Percentiles rank a stretch among this genome's conserved stretches.
These are phyloP conservation scores for barley (Hordeum vulgare) DNA, from an alignment of 176 grass and related monocot species.

Conservation along the genomic window DNA sequence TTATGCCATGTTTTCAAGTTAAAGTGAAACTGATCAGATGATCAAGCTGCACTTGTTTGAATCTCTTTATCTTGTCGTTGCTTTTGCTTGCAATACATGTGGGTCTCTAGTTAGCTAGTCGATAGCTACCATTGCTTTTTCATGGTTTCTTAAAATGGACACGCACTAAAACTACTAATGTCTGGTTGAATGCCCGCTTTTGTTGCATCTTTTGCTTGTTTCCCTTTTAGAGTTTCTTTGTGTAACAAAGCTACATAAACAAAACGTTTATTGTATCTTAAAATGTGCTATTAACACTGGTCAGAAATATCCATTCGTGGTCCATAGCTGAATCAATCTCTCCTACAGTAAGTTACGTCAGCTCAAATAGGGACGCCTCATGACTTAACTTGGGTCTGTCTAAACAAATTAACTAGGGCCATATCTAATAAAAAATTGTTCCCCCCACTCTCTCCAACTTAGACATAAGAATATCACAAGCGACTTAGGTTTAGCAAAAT, in stretches of 20 bases:
- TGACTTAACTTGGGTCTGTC: neutral
- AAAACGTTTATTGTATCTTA: neutral
- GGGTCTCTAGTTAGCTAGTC: conserved; percentile 2
- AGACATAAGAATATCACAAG: neutral
- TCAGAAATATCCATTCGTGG: neutral
- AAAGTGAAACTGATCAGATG: conserved; percentile 15
- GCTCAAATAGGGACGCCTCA: neutral
- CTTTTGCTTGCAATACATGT: conserved; percentile 32
- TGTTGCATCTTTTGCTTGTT: neutral
- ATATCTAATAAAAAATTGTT: neutral
- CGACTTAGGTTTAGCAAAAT: too few species aligned
- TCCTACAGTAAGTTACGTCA: neutral
- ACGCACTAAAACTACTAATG: neutral
- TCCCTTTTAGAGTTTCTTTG: neutral
- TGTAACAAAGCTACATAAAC: neutral
- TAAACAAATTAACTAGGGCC: neutral
- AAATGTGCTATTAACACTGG: neutral
- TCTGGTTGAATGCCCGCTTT: neutral
- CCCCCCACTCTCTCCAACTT: too few species aligned
- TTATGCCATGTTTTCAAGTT: conserved; percentile 18
- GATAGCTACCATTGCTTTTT: conserved; percentile 3
- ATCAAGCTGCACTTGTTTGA: conserved; percentile 32
- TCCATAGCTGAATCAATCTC: neutral
- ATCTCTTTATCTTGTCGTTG: conserved; percentile 1
- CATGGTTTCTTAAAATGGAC: conserved; percentile 19